phyloP scores from a whole-genome alignment of 805 yeast genomes.

The Teunomyces pallodes region DNA sequence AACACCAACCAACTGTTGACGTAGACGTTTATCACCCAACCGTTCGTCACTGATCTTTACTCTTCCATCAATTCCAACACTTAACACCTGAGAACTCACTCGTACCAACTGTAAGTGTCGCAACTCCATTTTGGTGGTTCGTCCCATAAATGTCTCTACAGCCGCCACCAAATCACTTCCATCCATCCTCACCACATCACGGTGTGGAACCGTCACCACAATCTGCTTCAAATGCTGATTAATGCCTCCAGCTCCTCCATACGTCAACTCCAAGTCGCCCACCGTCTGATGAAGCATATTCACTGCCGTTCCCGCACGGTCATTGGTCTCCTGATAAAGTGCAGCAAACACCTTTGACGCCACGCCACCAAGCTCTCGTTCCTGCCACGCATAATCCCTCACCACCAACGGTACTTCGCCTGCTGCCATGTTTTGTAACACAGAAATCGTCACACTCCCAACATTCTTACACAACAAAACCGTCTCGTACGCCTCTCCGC shows the following conservation, averaged over 20 bases:
- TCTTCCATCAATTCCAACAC: slow-evolving; percentile 22
- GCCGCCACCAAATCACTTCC: slow-evolving; percentile 10
- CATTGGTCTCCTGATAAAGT: background rate
- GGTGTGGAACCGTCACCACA: slow-evolving; percentile 18
- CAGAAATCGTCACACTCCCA: background rate
- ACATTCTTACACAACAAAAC: slow-evolving; percentile 6
- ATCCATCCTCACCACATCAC: slow-evolving; percentile 13
- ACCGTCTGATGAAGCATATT: slow-evolving; percentile 1
- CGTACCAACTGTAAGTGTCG: slow-evolving; percentile 17
- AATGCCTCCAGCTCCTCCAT: slow-evolving; percentile 6
- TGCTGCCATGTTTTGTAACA: slow-evolving; percentile 9
- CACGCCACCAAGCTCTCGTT: background rate
- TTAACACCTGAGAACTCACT: slow-evolving; percentile 17
- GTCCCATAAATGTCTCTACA: slow-evolving; percentile 18
- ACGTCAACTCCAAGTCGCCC: slow-evolving; percentile 12
- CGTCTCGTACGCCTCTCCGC: slow-evolving; percentile 2
- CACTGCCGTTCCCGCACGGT: background rate
- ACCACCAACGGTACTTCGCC: slow-evolving; percentile 8
- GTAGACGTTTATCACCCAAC: background rate
- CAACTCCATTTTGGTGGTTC: slow-evolving; percentile 19
- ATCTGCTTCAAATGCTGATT: slow-evolving; percentile 20
- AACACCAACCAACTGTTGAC: background rate
- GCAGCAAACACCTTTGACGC: background rate
- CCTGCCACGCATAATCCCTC: slow-evolving; percentile 8
- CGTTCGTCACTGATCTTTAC: slow-evolving; percentile 13